Percentiles rank a stretch among this genome's conserved stretches.
These are phyloP conservation scores for Scenedesmus sp. DNA, from an alignment of 163 green algal genomes.

Conservation along the genomic window DNA sequence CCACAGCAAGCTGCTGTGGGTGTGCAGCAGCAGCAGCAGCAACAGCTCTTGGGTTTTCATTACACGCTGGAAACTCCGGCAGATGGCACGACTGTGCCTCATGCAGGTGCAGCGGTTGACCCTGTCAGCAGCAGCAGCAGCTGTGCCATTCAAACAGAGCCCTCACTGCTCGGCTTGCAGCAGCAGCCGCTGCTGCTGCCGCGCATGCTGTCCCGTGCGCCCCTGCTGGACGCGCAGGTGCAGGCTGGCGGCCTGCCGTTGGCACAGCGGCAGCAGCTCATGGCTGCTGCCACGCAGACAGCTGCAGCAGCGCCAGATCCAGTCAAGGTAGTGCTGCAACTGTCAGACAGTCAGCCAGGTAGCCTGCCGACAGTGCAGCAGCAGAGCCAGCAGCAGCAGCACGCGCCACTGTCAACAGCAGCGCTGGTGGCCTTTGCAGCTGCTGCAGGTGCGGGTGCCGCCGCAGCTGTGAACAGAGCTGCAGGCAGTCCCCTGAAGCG, in stretches of 20 bases:
- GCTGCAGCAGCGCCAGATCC: neutral
- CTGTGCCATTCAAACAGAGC: neutral
- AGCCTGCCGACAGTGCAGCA: neutral
- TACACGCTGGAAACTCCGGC: too few relatives aligned
- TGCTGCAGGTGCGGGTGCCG: constrained; percentile 33
- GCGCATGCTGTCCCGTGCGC: constrained; percentile 12
- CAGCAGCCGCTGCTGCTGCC: constrained; percentile 25
- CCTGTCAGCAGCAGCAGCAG: neutral
- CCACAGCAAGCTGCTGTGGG: neutral
- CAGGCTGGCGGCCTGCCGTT: constrained; percentile 13
- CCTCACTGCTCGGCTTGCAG: neutral
- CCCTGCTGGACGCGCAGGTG: constrained; percentile 28
- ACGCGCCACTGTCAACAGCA: constrained; percentile 7
- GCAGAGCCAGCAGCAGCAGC: constrained; percentile 24
- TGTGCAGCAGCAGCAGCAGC: constrained; percentile 11
- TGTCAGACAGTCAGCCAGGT: neutral
- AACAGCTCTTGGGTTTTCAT: neutral
- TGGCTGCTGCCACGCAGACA: neutral
- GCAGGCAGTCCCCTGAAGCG: neutral
- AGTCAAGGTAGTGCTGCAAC: neutral
- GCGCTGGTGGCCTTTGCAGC: constrained; percentile 10
- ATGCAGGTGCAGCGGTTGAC: neutral
- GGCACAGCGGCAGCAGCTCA: neutral
- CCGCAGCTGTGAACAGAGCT: constrained; percentile 4
- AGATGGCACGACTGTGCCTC: too few relatives aligned